Evolutionary conservation across 2,329 filamentous ascomycete genomes (phyloP).

Genomic region (Trichoderma breve): DNA sequence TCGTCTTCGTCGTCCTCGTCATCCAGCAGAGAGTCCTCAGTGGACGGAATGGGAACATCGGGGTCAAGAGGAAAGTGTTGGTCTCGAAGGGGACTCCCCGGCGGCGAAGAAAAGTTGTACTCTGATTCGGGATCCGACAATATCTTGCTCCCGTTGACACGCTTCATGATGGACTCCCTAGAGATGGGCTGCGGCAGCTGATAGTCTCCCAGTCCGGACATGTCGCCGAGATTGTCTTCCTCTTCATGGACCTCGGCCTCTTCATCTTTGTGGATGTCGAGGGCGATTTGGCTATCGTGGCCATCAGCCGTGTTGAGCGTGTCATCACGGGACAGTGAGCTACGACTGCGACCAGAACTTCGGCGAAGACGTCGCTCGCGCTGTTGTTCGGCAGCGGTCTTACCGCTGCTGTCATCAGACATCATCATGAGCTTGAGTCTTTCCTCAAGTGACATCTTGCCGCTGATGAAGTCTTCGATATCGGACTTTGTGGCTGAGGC

Average conservation of each 20-base stretch:
- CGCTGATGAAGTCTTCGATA: slow-evolving; percentile 70
- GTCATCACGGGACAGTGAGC: slow-evolving; percentile 17
- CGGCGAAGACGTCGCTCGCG: slow-evolving; percentile 68
- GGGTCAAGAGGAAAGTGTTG: slow-evolving; percentile 68
- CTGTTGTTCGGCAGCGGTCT: slow-evolving; percentile 62
- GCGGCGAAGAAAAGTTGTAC: slow-evolving; percentile 62
- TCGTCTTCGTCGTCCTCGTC: slow-evolving; percentile 43
- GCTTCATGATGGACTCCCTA: slow-evolving; percentile 86
- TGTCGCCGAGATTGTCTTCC: slow-evolving; percentile 58
- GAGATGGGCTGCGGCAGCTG: slow-evolving; percentile 77
- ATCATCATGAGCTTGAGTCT: slow-evolving; percentile 86
- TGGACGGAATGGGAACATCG: slow-evolving; percentile 84
- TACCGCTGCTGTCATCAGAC: slow-evolving; percentile 60
- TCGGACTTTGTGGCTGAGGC: slow-evolving; percentile 70
- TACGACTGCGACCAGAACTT: slow-evolving; percentile 45
- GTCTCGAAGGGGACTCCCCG: slow-evolving; percentile 57
- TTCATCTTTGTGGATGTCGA: slow-evolving; percentile 56
- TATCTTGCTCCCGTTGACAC: slow-evolving; percentile 66
- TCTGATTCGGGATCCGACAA: slow-evolving; percentile 58
- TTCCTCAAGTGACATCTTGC: slow-evolving; percentile 81
- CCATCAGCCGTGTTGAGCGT: not conserved
- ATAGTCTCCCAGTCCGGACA: slow-evolving; percentile 60
- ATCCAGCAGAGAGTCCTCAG: slow-evolving; percentile 67
- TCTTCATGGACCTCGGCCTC: slow-evolving; percentile 51
- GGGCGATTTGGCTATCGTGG: slow-evolving; percentile 25